Percentiles rank a stretch among this genome's conserved stretches.
phyloP scores from a whole-genome alignment of 306 rosid species.

The Vicia sativa region DNA sequence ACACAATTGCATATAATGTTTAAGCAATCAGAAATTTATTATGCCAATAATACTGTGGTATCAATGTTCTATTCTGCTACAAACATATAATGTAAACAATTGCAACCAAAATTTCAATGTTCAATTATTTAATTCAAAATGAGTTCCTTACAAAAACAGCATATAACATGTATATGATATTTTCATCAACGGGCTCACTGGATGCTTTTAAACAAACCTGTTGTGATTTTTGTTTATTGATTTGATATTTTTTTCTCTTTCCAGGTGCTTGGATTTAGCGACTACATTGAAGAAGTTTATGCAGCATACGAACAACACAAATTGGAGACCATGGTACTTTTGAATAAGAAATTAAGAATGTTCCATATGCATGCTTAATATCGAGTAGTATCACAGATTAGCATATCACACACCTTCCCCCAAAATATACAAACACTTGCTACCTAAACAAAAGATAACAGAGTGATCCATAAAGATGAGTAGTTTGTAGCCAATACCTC shows the following conservation, averaged over 20 bases:
- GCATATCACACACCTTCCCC: conserved; percentile 21
- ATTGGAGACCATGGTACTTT: conserved; percentile 80
- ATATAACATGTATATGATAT: not conserved
- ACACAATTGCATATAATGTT: no score
- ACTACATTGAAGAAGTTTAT: conserved; percentile 86
- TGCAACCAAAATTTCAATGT: conserved; percentile 43
- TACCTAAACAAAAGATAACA: not conserved
- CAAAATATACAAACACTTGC: not conserved
- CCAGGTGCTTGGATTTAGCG: conserved; percentile 92
- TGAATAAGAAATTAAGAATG: conserved; percentile 22
- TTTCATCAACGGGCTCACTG: conserved; percentile 11
- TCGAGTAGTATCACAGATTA: conserved; percentile 21
- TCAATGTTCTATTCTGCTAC: conserved; percentile 39
- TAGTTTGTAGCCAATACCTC: no score
- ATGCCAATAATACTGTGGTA: conserved; percentile 25
- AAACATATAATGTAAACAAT: conserved; percentile 41
- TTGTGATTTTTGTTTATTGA: conserved; percentile 28
- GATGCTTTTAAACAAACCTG: not conserved
- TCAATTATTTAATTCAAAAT: not conserved
- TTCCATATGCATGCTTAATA: conserved; percentile 14
- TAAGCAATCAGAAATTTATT: conserved; percentile 31
- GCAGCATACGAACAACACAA: conserved; percentile 93
- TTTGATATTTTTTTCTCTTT: conserved; percentile 29
- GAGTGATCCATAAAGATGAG: conserved; percentile 28
- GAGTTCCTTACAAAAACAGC: conserved; percentile 2